These are phyloP conservation scores for Symbiodinium pilosum DNA, from an alignment of 73 alveolate genomes.

Conservation along the genomic window DNA sequence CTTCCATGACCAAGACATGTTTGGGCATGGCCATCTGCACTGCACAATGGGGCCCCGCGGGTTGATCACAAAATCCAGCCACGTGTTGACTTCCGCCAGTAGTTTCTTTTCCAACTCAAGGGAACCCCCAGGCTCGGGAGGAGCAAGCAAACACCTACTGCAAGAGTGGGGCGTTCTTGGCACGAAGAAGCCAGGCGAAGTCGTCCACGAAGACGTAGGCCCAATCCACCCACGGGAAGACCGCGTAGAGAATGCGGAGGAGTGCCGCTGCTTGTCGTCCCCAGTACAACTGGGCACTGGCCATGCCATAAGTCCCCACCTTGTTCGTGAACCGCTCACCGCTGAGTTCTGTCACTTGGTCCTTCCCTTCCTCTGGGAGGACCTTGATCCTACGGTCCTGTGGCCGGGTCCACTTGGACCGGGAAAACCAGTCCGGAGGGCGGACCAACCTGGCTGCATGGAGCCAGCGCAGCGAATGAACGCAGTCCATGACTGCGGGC, in stretches of 20 bases:
- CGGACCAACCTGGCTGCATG: too few species aligned
- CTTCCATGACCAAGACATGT: too few species aligned
- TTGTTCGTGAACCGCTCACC: background rate
- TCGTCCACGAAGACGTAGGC: conserved; percentile 13
- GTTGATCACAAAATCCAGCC: background rate
- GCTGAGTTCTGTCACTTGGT: background rate
- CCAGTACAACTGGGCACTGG: background rate
- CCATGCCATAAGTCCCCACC: conserved; percentile 11
- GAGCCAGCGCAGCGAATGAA: too few species aligned
- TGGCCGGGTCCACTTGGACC: too few species aligned
- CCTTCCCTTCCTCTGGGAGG: background rate
- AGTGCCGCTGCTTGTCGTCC: background rate
- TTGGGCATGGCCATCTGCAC: too few species aligned
- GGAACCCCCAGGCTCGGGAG: background rate
- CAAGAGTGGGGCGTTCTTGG: background rate
- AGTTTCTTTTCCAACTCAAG: background rate
- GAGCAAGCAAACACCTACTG: background rate
- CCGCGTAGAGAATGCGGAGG: background rate
- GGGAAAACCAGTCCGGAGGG: too few species aligned
- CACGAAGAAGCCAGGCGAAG: background rate
- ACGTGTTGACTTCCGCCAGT: background rate
- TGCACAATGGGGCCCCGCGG: background rate
- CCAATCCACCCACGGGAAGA: too few species aligned
- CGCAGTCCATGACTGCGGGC: too few species aligned
- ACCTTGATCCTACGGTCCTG: background rate